Conservation (phyloP, 148 eudicot genomes). For the Rhododendron henanense region DNA sequence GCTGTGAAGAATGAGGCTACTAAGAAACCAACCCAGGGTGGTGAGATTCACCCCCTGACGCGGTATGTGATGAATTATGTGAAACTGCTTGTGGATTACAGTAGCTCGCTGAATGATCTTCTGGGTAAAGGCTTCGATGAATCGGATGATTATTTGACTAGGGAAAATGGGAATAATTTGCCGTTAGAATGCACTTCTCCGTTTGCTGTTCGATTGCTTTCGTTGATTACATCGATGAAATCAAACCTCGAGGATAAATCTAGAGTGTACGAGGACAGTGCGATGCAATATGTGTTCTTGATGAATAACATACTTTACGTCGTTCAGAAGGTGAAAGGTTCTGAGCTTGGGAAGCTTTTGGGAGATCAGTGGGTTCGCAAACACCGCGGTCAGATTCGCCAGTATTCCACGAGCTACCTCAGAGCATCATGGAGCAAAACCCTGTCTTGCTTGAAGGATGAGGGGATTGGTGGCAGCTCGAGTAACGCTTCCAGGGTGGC, state of each 20-base stretch:
- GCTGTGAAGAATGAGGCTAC: slow-evolving; percentile 76
- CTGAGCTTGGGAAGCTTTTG: slow-evolving; percentile 71
- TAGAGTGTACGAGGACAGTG: slow-evolving; percentile 62
- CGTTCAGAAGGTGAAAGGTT: slow-evolving; percentile 83
- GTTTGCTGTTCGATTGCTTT: slow-evolving; percentile 47
- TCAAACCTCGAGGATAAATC: slow-evolving; percentile 80
- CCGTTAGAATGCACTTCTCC: slow-evolving; percentile 36
- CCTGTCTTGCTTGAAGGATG: slow-evolving; percentile 75
- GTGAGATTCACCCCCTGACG: slow-evolving; percentile 76
- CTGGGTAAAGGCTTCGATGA: slow-evolving; percentile 33
- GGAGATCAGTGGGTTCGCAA: slow-evolving; percentile 86
- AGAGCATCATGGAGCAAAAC: slow-evolving; percentile 83
- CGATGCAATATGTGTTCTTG: slow-evolving; percentile 68
- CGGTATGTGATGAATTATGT: slow-evolving; percentile 95
- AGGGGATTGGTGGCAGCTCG: slow-evolving; percentile 76
- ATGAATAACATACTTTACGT: slow-evolving; percentile 89
- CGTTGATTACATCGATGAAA: slow-evolving; percentile 52
- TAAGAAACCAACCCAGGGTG: slow-evolving; percentile 52
- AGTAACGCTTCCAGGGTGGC: slow-evolving; percentile 64
- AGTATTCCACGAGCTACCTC: slow-evolving; percentile 67
- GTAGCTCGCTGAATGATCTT: slow-evolving; percentile 54
- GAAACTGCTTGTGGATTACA: slow-evolving; percentile 75
- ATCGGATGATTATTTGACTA: not conserved
- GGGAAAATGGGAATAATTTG: slow-evolving; percentile 23
- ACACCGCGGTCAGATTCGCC: slow-evolving; percentile 70